phyloP scores from a whole-genome alignment of 768 basidiomycete species.

The Kwoniella mangroviensis region DNA sequence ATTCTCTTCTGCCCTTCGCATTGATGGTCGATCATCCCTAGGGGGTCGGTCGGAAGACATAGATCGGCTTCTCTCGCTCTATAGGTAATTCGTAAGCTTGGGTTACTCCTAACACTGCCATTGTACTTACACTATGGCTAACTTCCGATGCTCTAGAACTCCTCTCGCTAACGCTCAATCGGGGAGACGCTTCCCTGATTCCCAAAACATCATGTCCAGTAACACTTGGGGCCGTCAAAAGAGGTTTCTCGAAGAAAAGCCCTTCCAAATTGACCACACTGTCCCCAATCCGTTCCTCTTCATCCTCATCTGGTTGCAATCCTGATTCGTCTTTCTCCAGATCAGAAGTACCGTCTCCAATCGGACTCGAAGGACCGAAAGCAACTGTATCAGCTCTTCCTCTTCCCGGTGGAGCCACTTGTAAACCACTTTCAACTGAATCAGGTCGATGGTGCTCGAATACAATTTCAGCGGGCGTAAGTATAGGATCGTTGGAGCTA shows the following conservation, averaged over 20 bases:
- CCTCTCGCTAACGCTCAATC: not conserved
- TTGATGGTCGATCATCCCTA: not conserved
- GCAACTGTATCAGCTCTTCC: conserved; percentile 14
- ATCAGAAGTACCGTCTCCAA: not conserved
- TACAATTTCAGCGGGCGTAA: not conserved
- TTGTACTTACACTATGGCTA: not conserved
- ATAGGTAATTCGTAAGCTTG: not conserved
- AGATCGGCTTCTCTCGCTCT: not conserved
- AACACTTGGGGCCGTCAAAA: not conserved
- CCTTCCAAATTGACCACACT: not conserved
- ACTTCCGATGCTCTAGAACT: not conserved
- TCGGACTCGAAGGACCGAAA: conserved; percentile 8
- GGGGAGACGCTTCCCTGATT: not conserved
- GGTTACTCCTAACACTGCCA: not conserved
- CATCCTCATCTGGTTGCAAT: not conserved
- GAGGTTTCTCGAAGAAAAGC: not conserved
- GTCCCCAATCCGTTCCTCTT: not conserved
- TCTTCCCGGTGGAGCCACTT: conserved; percentile 3
- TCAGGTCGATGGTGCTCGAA: not conserved
- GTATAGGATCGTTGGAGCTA: conserved; percentile 4
- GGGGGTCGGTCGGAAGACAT: conserved; percentile 4
- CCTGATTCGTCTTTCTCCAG: not conserved
- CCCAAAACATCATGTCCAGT: not conserved
- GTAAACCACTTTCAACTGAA: not conserved
- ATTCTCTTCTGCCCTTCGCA: conserved; percentile 3